Evolutionary conservation across 2,329 filamentous ascomycete species (phyloP), one percentile per base, ranked within the genome.

Genomic region (Fusarium concolor): DNA sequence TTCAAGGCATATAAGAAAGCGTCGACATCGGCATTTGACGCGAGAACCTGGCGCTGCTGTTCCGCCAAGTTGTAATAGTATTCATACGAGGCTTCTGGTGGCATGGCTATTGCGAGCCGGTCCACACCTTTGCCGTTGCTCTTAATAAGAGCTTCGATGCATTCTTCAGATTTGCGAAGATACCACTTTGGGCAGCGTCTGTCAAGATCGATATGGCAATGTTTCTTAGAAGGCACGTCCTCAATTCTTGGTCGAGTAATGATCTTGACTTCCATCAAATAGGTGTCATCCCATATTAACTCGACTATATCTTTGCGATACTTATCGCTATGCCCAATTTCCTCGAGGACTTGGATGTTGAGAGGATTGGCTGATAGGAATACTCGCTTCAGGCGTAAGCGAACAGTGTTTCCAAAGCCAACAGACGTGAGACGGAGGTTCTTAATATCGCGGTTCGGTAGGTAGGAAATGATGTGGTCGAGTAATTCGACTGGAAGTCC

Each of bases 331-430:
- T 77, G 65, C 10, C 81, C 76, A 49, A 83, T 70, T 15, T 74
- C 71, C 4, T 74, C 71, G 22, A 80, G 75, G 6, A 80, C 79
- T 4, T 76, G 43, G 8, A 84, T 66, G 50, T 83, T 78, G 22
- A 14, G 72, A 6, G 76, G 75, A 49, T 79, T 82, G 6, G 81
- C 75, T 8, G 79, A 81, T 12, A 83, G 65, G 55, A 80, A 83
- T 6, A 81, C 76, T 26, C 78, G 76, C 3, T 47, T 18, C 9
- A 70, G 17, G 2, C 29, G 51, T 2, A 57, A 46, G 12, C 2
- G 33, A 15, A 33, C 9, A 9, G 0, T 2, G 6, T 14, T 20
- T 10, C 7, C 17, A 26, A 26, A 26, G 26, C 26, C 26, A 8
- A 14, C 8, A 2, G 42, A 63, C 11, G 54, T 42, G 33, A 64